Percentiles rank a stretch among this genome's conserved stretches.
Conservation (phyloP, 495 filamentous ascomycete species). For the Paragyromitra xinjiangensis region DNA sequence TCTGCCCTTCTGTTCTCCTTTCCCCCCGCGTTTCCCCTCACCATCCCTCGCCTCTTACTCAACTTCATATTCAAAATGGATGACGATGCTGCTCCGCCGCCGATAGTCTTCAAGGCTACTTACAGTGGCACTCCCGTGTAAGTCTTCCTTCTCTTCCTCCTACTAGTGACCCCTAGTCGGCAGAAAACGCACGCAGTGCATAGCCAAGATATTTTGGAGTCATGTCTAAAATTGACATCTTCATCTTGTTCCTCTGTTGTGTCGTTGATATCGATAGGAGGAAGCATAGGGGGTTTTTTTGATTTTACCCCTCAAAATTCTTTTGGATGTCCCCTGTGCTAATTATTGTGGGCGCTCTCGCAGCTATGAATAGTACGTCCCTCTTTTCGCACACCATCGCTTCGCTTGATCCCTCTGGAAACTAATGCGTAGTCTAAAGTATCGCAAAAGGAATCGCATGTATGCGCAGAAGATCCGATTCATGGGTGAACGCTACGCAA, state of each 20-base stretch:
- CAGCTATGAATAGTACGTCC: conserved; percentile 57
- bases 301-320: neutral
- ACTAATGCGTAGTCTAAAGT: conserved; percentile 45
- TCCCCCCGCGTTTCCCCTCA: conserved; percentile 51
- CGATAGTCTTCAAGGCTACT: conserved; percentile 58
- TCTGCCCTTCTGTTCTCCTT: conserved; percentile 36
- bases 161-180: conserved; percentile 19
- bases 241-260: conserved; percentile 11
- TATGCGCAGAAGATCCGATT: conserved; percentile 89
- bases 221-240: neutral
- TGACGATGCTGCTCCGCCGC: conserved; percentile 36
- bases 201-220: conserved; percentile 20
- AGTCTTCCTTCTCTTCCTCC: conserved; percentile 42
- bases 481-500: conserved; percentile 96
- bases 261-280: conserved; percentile 10
- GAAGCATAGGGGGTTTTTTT: neutral
- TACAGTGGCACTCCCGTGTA: conserved; percentile 58
- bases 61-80: conserved; percentile 41
- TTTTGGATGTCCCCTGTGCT: conserved; percentile 37
- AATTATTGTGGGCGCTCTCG: conserved; percentile 26
- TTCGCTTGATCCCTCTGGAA: conserved; percentile 1
- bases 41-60: conserved; percentile 33
- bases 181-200: conserved; percentile 28
- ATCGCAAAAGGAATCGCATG: conserved; percentile 63
- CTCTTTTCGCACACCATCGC: conserved; percentile 12